Conservation (phyloP, 495 filamentous ascomycete species). For the Aspergillus taichungensis region DNA sequence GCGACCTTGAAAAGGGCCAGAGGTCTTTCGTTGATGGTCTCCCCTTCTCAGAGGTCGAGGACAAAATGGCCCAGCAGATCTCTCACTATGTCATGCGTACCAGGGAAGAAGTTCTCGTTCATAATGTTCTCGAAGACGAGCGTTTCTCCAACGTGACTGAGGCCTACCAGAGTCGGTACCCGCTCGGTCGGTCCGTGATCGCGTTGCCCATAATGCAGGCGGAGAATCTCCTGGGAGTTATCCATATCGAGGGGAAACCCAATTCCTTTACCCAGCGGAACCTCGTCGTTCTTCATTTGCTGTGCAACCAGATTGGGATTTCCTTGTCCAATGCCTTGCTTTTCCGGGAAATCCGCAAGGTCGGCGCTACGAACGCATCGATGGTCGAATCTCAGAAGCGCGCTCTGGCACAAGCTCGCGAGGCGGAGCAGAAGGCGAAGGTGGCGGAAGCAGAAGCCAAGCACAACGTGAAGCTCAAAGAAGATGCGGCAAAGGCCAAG, state of each 20-base stretch:
- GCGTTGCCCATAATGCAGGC: slow-evolving; percentile 79
- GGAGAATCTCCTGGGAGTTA: slow-evolving; percentile 65
- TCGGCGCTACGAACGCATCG: slow-evolving; percentile 69
- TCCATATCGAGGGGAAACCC: slow-evolving; percentile 78
- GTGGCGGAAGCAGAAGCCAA: slow-evolving; percentile 74
- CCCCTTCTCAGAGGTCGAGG: slow-evolving; percentile 52
- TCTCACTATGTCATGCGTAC: slow-evolving; percentile 78
- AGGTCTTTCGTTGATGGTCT: slow-evolving; percentile 49
- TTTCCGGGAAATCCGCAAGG: slow-evolving; percentile 72
- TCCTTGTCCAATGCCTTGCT: slow-evolving; percentile 80
- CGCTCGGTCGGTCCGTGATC: slow-evolving; percentile 68
- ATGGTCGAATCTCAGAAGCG: slow-evolving; percentile 85
- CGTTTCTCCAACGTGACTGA: slow-evolving; percentile 76
- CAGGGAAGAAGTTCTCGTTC: slow-evolving; percentile 72
- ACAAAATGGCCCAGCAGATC: slow-evolving; percentile 68
- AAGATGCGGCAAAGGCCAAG: slow-evolving; percentile 86
- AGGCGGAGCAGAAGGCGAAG: slow-evolving; percentile 77
- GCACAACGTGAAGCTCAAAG: slow-evolving; percentile 77
- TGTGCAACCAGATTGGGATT: slow-evolving; percentile 84
- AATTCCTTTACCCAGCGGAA: slow-evolving; percentile 85
- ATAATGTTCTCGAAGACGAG: slow-evolving; percentile 76
- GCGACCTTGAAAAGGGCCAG: slow-evolving; percentile 55
- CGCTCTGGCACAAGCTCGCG: slow-evolving; percentile 67
- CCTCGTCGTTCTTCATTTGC: slow-evolving; percentile 71
- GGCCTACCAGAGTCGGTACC: slow-evolving; percentile 57